phyloP scores from a whole-genome alignment of 2,329 filamentous ascomycete species.

The Pseudocercospora crystallina region DNA sequence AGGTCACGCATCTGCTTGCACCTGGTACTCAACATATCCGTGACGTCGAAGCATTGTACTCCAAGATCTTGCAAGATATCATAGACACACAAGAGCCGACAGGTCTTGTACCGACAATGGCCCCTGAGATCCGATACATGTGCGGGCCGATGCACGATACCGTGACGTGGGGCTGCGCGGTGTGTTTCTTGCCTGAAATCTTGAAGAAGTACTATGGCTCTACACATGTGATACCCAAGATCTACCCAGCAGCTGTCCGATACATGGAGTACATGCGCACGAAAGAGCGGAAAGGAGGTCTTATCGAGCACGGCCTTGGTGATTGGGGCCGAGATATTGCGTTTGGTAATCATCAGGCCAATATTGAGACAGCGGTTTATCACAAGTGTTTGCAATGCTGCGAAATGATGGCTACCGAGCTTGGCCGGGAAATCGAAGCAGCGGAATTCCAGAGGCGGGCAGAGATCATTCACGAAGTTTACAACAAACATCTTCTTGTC shows the following conservation, averaged over 20 bases:
- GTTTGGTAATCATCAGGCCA: conserved; percentile 46
- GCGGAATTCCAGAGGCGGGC: conserved; percentile 30
- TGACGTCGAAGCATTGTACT: conserved; percentile 49
- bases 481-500: conserved; percentile 39
- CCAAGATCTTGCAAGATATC: conserved; percentile 51
- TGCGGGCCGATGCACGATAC: conserved; percentile 51
- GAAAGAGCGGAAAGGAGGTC: conserved; percentile 42
- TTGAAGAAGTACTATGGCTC: conserved; percentile 44
- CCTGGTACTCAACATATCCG: conserved; percentile 49
- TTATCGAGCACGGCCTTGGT: conserved; percentile 46
- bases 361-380: conserved; percentile 48
- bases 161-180: conserved; percentile 46
- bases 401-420: conserved; percentile 39
- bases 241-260: conserved; percentile 39
- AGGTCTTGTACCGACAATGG: conserved; percentile 50
- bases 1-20: conserved; percentile 48
- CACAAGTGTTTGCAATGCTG: conserved; percentile 43
- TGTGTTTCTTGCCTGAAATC: conserved; percentile 40
- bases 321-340: conserved; percentile 48
- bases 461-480: conserved; percentile 34
- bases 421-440: conserved; percentile 29
- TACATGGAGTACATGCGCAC: conserved; percentile 46
- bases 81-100: conserved; percentile 47
- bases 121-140: conserved; percentile 50
- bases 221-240: conserved; percentile 39